Evolutionary conservation across 257 asterid species (phyloP).

Genomic region (Cynanchum wilfordii): DNA sequence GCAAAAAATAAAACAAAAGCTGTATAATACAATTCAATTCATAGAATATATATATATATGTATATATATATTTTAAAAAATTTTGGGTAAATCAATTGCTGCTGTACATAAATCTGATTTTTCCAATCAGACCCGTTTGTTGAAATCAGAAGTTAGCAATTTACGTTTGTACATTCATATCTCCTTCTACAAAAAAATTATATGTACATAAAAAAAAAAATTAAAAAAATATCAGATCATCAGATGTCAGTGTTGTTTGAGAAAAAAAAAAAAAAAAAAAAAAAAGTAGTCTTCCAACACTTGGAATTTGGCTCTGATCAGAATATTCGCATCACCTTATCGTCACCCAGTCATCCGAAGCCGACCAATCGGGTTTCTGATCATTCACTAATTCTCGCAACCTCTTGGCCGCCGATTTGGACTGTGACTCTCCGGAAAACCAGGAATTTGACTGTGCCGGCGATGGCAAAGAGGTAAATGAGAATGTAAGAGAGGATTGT

Average conservation of each 20-base stretch:
- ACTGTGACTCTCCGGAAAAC: slow-evolving; percentile 22
- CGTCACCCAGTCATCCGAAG: slow-evolving; percentile 57
- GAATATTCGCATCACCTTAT: slow-evolving; percentile 43
- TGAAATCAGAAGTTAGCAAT: slow-evolving; percentile 17
- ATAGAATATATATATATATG: no score
- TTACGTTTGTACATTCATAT: neutral
- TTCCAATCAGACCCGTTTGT: slow-evolving; percentile 11
- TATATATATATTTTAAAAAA: no score
- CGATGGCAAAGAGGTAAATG: slow-evolving; percentile 43
- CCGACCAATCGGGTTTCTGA: slow-evolving; percentile 42
- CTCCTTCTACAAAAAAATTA: slow-evolving; percentile 6
- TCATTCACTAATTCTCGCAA: slow-evolving; percentile 27
- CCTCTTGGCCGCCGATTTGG: slow-evolving; percentile 38
- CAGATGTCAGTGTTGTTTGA: slow-evolving; percentile 10
- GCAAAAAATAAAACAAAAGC: neutral
- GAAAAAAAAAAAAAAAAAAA: slow-evolving; percentile 8
- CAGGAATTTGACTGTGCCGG: slow-evolving; percentile 16
- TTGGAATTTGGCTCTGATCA: slow-evolving; percentile 16
- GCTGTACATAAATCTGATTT: slow-evolving; percentile 26
- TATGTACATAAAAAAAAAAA: slow-evolving; percentile 5
- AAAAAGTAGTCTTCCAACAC: slow-evolving; percentile 7
- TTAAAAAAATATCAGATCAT: neutral
- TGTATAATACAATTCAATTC: slow-evolving; percentile 13
- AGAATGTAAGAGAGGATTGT: slow-evolving; percentile 24
- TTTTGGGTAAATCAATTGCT: neutral